Base-by-base conservation (phyloP, 169 alveolate genomes). In the Plasmodium berghei region DNA sequence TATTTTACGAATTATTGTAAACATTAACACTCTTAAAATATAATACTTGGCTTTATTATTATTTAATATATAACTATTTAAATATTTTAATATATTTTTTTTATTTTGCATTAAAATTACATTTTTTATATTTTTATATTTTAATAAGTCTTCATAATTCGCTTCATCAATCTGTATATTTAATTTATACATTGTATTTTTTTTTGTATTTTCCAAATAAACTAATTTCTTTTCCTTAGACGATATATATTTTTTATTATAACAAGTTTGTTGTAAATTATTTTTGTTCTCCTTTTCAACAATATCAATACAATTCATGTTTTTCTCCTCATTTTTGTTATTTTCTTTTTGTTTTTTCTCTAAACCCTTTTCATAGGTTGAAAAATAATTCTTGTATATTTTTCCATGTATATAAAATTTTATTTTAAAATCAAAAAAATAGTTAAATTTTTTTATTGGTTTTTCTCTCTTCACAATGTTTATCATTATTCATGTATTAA, bases 61-160 rank as follows among this genome's bases (percentile, higher is more conserved):
- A 54, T 48, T 16, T 52, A 83, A 61, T 16, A 83, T 48, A 34
- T 18, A 70, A 24, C 86, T 83, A 34, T 69, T 83, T 67, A 83
- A 40, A 62, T 83, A 83, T 69, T 70, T 42, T 22, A 83, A 83
- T 45, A 83, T 45, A 55, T 55, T 56, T 46, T 45, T 20, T 72
- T 69, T 67, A 45, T 83, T 62, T 26, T 69, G 22, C 28, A 83
- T 45, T 18, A 14, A 12, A 14, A 83, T 58, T 14, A 69, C 85
- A 69, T 69, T 56, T 83, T 58, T 69, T 83, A 83, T 62, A 56
- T 83, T 83, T 58, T 70, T 83, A 28, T 83, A 83, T 56, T 72
- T 83, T 48, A 83, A 9, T 61, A 83, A 20, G 4, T 56, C 42
- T 26, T 62, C 59, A 69, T 72, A 83, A 83, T 55, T n/a, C 1